phyloP scores from a whole-genome alignment of 2,329 filamentous ascomycete genomes.

The Sarocladium brachiariae region DNA sequence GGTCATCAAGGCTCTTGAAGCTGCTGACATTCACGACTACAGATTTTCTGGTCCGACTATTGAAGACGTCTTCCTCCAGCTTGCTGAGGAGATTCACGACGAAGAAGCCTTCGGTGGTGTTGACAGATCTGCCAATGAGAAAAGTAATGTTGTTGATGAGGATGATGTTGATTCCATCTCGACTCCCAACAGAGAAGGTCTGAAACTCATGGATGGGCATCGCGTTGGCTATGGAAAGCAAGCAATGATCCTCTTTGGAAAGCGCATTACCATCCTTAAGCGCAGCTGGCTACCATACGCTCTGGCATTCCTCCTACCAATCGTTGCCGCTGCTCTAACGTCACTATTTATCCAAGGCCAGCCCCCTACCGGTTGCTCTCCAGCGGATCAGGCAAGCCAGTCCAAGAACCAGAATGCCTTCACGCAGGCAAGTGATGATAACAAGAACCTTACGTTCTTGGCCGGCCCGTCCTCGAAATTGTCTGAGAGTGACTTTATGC shows the following conservation, averaged over 20 bases:
- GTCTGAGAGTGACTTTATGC: conserved; percentile 19
- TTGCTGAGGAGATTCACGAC: conserved; percentile 70
- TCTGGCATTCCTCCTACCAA: conserved; percentile 68
- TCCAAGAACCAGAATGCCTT: conserved; percentile 30
- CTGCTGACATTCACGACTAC: conserved; percentile 64
- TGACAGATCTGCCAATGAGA: conserved; percentile 20
- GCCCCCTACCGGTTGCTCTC: conserved; percentile 43
- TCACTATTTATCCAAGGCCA: conserved; percentile 65
- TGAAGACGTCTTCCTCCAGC: conserved; percentile 83
- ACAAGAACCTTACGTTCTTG: conserved; percentile 21
- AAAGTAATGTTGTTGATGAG: not conserved
- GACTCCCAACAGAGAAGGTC: conserved; percentile 21
- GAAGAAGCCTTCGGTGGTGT: conserved; percentile 31
- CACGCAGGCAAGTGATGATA: conserved; percentile 23
- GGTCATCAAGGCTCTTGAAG: conserved; percentile 65
- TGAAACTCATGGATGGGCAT: conserved; percentile 60
- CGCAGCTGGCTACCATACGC: conserved; percentile 72
- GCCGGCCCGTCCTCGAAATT: conserved; percentile 32
- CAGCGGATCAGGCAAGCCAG: conserved; percentile 39
- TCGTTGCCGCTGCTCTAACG: conserved; percentile 72
- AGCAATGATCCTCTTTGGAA: conserved; percentile 66
- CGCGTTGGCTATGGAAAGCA: conserved; percentile 65
- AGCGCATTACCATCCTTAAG: conserved; percentile 70
- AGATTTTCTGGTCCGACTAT: conserved; percentile 84
- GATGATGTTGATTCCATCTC: conserved; percentile 18